Conservation (phyloP, 768 basidiomycete genomes). For the Megacollybia marginata region DNA sequence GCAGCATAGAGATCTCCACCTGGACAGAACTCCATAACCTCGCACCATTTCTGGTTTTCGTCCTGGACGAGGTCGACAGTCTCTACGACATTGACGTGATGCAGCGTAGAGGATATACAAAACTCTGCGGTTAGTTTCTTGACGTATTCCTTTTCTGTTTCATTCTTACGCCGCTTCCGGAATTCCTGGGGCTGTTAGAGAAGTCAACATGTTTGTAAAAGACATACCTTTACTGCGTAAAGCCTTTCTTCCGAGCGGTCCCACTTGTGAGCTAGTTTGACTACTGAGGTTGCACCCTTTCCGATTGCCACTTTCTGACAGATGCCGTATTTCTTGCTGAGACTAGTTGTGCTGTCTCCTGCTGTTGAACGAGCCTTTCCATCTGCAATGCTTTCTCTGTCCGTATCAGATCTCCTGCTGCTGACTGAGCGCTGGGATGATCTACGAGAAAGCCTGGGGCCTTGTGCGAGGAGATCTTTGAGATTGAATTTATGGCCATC, state of each 20-base stretch:
- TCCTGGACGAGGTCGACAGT: constrained; percentile 99
- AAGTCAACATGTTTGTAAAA: constrained; percentile 10
- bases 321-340: constrained; percentile 91
- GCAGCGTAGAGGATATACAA: constrained; percentile 94
- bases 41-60: constrained; percentile 94
- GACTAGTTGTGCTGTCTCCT: constrained; percentile 37
- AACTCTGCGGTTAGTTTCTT: constrained; percentile 99
- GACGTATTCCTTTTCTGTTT: constrained; percentile 98
- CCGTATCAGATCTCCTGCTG: constrained; percentile 44
- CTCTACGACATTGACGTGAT: constrained; percentile 93
- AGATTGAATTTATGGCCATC: constrained; percentile 74
- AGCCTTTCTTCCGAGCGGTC: constrained; percentile 93
- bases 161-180: constrained; percentile 95
- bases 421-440: constrained; percentile 69
- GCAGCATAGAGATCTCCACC: constrained; percentile 98
- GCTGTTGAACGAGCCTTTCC: constrained; percentile 23
- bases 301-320: constrained; percentile 97
- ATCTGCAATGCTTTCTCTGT: constrained; percentile 4
- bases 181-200: constrained; percentile 64
- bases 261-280: constrained; percentile 97
- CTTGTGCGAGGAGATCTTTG: constrained; percentile 67
- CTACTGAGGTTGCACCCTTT: constrained; percentile 97
- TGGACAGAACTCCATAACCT: constrained; percentile 99
- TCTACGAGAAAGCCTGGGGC: constrained; percentile 69
- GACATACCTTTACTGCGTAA: constrained; percentile 90